Conservation (phyloP, 2,329 filamentous ascomycete genomes). For the Colletotrichum sp. region DNA sequence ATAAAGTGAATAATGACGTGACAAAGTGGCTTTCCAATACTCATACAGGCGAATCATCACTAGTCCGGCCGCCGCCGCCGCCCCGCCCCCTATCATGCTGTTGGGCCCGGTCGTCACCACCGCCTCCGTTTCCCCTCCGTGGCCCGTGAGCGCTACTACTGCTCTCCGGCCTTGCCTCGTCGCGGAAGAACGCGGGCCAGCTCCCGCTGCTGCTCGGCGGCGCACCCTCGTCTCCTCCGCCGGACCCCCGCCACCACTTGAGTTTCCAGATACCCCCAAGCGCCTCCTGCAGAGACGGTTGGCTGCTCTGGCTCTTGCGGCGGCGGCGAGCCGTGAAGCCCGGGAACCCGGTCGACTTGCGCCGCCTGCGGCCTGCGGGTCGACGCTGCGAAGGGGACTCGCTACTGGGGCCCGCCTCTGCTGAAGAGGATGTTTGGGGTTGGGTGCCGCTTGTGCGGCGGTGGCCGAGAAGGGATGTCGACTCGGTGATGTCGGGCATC, state of each 20-base stretch:
- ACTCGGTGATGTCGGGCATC: conserved; percentile 46
- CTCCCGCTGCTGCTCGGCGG: conserved; percentile 20
- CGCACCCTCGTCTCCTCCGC: conserved; percentile 21
- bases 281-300: conserved; percentile 52
- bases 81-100: conserved; percentile 6
- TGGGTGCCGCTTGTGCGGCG: conserved; percentile 26
- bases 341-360: conserved; percentile 67
- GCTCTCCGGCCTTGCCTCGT: conserved; percentile 21
- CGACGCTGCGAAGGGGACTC: conserved; percentile 19
- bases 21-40: background rate
- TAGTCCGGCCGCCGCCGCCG: background rate
- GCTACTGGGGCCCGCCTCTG: conserved; percentile 24
- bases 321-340: conserved; percentile 61
- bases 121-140: background rate
- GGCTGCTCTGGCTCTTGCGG: conserved; percentile 40
- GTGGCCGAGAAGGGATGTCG: conserved; percentile 40
- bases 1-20: conserved; percentile 19
- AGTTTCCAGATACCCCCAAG: conserved; percentile 59
- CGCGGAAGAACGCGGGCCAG: conserved; percentile 22
- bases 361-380: conserved; percentile 46
- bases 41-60: conserved; percentile 39
- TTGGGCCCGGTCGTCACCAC: background rate
- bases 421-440: conserved; percentile 21
- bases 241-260: conserved; percentile 54
- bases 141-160: conserved; percentile 1